Base-by-base conservation (phyloP, 73 alveolate species). In the Tetrahymena malaccensis region DNA sequence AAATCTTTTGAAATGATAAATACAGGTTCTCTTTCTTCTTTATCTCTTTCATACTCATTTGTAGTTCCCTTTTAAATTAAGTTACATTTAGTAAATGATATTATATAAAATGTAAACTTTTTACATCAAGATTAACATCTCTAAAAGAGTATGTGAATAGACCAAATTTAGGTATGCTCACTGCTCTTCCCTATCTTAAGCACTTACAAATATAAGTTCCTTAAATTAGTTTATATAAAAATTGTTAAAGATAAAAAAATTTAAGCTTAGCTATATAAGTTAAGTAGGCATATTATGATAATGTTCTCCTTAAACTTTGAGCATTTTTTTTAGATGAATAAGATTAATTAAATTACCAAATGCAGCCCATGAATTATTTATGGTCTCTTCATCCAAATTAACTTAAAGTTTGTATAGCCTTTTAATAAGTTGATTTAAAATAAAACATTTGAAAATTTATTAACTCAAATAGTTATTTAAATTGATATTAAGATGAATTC, bases 31-130 rank as follows among this genome's bases (percentile, higher is more conserved):
- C 98, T 85, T 25, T 84, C 55, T 85, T 97, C 94, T 43, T 96
- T 94, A 44, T 97, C 98, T 94, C 98, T 85, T 16, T 96, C 97
- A 43, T 84, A 94, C 34, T 97, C 97, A 94, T 97, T 97, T 34
- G 98, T 97, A 12, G 98, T 95, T 22, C 98, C 98, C 97, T 96
- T 85, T 38, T 93, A 94, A 43, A 35, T 11, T 94, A 70, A 70
- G 89, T 70, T 70, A 70, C 37, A 70, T 27, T 27, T 70, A 70
- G 37, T 35, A 31, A 94, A 5, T 8, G 8, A 50, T 35, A 27
- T 34, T 21, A 43, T n/a, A 85, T 35, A 57, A 50, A 31, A 70
- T 12, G 25, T 22, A 22, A 22, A 70, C 1, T 25, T n/a, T 43
- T 70, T 95, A 94, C 96, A 31, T 97, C 98, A 94, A 96, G 93